A percentile compares a stretch with the other conserved stretches of the same genome.
Conservation (phyloP, 2,329 filamentous ascomycete genomes). For the Ascochyta rabiei region DNA sequence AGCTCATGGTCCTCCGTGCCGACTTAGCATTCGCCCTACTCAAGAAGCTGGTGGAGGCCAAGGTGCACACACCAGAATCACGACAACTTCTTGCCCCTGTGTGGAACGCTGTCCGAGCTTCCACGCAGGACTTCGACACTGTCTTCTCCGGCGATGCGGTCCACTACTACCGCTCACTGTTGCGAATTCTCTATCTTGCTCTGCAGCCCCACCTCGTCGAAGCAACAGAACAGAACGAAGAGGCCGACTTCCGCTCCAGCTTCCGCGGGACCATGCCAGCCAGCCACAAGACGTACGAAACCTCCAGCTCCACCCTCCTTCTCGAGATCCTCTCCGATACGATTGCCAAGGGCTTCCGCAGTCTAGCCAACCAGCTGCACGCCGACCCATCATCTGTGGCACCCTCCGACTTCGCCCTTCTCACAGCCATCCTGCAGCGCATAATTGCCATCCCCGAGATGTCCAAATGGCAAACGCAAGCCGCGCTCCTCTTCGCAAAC, state of each 20-base stretch:
- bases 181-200: conserved; percentile 84
- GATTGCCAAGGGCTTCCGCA: conserved; percentile 81
- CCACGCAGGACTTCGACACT: conserved; percentile 64
- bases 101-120: conserved; percentile 65
- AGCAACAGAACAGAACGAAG: conserved; percentile 41
- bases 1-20: conserved; percentile 75
- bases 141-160: conserved; percentile 63
- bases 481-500: conserved; percentile 59
- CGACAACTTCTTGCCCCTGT: conserved; percentile 61
- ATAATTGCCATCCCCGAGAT: conserved; percentile 80
- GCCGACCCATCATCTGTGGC: conserved; percentile 68
- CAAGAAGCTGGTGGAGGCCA: conserved; percentile 72
- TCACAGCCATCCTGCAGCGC: conserved; percentile 87
- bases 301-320: conserved; percentile 52
- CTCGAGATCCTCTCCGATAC: conserved; percentile 81
- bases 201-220: conserved; percentile 66
- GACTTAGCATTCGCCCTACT: conserved; percentile 83
- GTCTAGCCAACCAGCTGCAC: conserved; percentile 81
- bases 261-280: conserved; percentile 43
- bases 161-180: conserved; percentile 79
- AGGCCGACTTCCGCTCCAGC: conserved; percentile 39
- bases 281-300: conserved; percentile 51
- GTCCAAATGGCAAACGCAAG: conserved; percentile 63
- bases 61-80: conserved; percentile 57
- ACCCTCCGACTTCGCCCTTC: conserved; percentile 81